A percentile compares a stretch with the other conserved stretches of the same genome.
These are phyloP conservation scores for Globisporangium canariense DNA, from an alignment of 352 stramenopile genomes.

Conservation along the genomic window DNA sequence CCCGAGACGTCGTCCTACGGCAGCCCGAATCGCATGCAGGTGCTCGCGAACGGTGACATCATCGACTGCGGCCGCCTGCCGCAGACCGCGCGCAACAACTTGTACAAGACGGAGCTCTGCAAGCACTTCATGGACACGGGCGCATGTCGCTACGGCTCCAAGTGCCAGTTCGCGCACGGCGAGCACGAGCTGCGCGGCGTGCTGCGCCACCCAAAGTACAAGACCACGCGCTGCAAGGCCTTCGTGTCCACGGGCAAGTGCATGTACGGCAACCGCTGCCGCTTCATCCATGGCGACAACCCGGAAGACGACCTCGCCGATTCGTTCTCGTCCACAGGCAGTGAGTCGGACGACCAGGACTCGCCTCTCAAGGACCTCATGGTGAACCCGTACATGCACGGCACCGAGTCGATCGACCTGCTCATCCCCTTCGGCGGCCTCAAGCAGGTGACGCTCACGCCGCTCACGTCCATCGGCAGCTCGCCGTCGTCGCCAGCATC, in stretches of 20 bases:
- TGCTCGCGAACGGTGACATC: constrained; percentile 85
- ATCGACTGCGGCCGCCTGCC: constrained; percentile 76
- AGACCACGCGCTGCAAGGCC: constrained; percentile 89
- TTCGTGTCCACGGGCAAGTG: constrained; percentile 83
- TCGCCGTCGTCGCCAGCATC: constrained; percentile 25
- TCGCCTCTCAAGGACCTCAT: constrained; percentile 44
- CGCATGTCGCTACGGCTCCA: constrained; percentile 83
- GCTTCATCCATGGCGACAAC: constrained; percentile 80
- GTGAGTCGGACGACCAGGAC: constrained; percentile 69
- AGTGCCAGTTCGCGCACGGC: constrained; percentile 90
- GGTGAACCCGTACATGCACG: constrained; percentile 67
- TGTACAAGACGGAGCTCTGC: constrained; percentile 92
- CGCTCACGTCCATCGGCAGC: constrained; percentile 41
- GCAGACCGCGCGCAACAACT: constrained; percentile 76
- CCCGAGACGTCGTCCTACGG: constrained; percentile 26
- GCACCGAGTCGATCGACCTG: constrained; percentile 57
- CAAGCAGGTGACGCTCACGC: constrained; percentile 57
- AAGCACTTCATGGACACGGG: constrained; percentile 87
- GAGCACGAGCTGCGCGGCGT: constrained; percentile 82
- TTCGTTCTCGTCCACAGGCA: constrained; percentile 54
- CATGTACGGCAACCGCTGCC: constrained; percentile 85
- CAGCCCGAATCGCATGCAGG: constrained; percentile 60
- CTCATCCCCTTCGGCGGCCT: constrained; percentile 62
- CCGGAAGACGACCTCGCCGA: constrained; percentile 34
- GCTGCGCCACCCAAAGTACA: constrained; percentile 89